Base-by-base conservation (phyloP, 2,329 filamentous ascomycete genomes). In the Sclerotinia nivalis region DNA sequence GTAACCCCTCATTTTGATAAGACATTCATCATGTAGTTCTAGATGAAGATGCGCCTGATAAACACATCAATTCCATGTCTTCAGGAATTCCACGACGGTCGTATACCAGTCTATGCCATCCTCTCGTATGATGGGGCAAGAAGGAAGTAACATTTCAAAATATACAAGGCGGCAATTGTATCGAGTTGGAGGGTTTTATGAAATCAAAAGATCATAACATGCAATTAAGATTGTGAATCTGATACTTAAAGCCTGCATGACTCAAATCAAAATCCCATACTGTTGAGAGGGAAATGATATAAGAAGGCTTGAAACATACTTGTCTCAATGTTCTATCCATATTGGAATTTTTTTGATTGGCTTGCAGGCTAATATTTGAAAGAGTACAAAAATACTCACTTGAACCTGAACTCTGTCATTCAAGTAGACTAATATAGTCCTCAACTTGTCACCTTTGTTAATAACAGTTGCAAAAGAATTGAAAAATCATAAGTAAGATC, bases 121-220 rank as follows among this genome's bases (percentile, higher is more conserved):
- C 77, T 82, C 13, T 82, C 80, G 0, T 80, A 82, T 64, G 77
- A 2, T 81, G 80, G 80, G 76, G 74, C 1, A 61, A 70, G 28
- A 74, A 76, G 28, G 80, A 80, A 69, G 75, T 80, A 31, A 78
- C 77, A 4, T 77, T 80, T 45, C 73, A 79, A 60, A 76, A 54
- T 15, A 47, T 55, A 34, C 45, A 50, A 69, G 40, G 7, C 3
- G 45, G 60, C 4, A 59, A 34, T 25, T 2, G 13, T 34, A 58
- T 58, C 31, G 13, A 22, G n/a, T 37, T 8, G 12, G n/a, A 40
- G 40, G 54, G 31, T 12, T 22, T 56, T 12, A 20, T 34, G 8
- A 56, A 22, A 37, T 56, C 18, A 4, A 56, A 37, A 10, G 54
- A 34, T 56, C 28, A 22, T 40, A 59, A 43, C 1, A 9, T 15